Evolutionary conservation across 352 stramenopile species (phyloP).

Genomic region (Globisporangium abappressorium): DNA sequence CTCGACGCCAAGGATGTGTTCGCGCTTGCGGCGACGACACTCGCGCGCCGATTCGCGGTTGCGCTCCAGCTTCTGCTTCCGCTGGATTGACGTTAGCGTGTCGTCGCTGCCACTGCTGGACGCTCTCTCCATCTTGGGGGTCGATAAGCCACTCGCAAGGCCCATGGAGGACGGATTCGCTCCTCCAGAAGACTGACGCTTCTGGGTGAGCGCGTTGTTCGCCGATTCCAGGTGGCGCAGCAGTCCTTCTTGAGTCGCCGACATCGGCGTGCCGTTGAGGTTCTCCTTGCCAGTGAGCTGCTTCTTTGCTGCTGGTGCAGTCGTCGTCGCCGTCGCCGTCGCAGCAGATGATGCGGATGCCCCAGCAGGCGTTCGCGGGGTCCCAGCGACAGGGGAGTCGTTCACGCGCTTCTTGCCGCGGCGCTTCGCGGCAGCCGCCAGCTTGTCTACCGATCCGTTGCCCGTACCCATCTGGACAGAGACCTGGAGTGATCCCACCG

Average conservation of each 20-base stretch:
- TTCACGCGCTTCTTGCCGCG: constrained; percentile 57
- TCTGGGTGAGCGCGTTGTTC: constrained; percentile 66
- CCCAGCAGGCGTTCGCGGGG: constrained; percentile 6
- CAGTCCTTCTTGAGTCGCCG: constrained; percentile 54
- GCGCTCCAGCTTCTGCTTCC: constrained; percentile 88
- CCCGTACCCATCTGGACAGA: constrained; percentile 15
- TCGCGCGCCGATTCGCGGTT: constrained; percentile 91
- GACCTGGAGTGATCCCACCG: constrained; percentile 16
- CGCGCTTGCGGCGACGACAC: constrained; percentile 86
- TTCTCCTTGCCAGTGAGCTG: constrained; percentile 20
- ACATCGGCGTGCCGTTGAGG: constrained; percentile 32
- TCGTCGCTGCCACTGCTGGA: constrained; percentile 59
- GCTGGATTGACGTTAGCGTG: constrained; percentile 44
- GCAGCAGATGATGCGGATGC: not conserved
- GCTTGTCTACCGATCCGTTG: constrained; percentile 8
- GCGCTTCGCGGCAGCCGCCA: constrained; percentile 22
- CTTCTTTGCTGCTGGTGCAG: constrained; percentile 25
- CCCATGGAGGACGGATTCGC: constrained; percentile 5
- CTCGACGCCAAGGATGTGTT: constrained; percentile 80
- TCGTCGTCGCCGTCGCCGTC: not conserved
- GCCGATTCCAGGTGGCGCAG: constrained; percentile 71
- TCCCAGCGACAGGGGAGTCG: constrained; percentile 27
- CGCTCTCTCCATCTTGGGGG: constrained; percentile 49
- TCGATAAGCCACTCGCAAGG: constrained; percentile 17
- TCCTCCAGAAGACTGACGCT: constrained; percentile 34